Evolutionary conservation across 1,284 basidiomycete species (phyloP), one percentile per base, ranked within the genome.

Genomic region (Boletus calvinii): DNA sequence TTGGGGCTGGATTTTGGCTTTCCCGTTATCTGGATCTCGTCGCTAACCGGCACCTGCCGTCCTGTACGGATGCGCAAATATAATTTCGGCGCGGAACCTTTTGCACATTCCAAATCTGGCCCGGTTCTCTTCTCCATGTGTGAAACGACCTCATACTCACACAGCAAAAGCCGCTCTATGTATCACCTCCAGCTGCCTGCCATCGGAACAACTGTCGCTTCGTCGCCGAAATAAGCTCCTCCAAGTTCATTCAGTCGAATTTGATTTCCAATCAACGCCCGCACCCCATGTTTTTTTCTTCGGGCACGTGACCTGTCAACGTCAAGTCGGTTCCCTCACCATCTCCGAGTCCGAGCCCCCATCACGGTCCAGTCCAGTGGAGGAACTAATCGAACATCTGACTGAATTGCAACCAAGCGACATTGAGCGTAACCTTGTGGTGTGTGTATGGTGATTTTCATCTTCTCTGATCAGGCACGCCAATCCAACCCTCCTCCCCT

Each of bases 51-150:
- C 53, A 67, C 36, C 34, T 68, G 66, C 65, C 64, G 64, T 54
- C 38, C 52, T 60, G 45, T 51, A 45, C 66, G 58, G 62, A 59
- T 48, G 55, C 63, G 56, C 65, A 61, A 47, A 66, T 62, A 63
- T 53, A 54, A 63, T 69, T 70, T 71, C 68, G 65, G 66, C 57
- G 63, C 65, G 65, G 65, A 62, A 24, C 56, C 66, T 67, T 62
- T 70, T 58, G 35, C 44, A 22, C 15, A 31, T 52, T 48, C 42
- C 39, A 41, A 52, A 54, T 40, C 40, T 31, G 48, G 62, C 50
- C 15, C 17, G 18, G 24, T 45, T 60, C 60, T 29, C 53, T 62
- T 60, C 53, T 58, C 18, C 17, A 59, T 44, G 61, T 59, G 65
- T 67, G 59, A 62, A 59, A 64, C 49, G 36, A 39, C 55, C 49